phyloP scores from a whole-genome alignment of 345 rosid genomes.

The Gossypium turneri region DNA sequence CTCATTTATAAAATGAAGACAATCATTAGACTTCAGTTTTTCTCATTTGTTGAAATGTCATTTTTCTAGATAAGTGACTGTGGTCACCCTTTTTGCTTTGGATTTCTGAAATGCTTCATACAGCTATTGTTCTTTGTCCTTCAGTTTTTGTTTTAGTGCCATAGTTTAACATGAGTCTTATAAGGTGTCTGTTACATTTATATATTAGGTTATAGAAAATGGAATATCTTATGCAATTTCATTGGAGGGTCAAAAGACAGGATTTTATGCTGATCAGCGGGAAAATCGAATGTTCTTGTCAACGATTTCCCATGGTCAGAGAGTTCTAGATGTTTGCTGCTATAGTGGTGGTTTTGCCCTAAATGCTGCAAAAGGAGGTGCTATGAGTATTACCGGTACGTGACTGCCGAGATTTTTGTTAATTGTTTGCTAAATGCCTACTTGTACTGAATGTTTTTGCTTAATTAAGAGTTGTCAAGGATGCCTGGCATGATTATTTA shows the following conservation, averaged over 20 bases:
- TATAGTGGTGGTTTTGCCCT: slow-evolving; percentile 89
- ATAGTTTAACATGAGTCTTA: background rate
- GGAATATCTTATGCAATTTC: slow-evolving; percentile 69
- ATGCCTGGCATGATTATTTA: background rate
- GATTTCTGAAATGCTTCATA: slow-evolving; percentile 4
- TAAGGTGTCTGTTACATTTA: background rate
- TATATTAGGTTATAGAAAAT: slow-evolving; percentile 64
- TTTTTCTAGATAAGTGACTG: background rate
- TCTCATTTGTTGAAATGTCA: background rate
- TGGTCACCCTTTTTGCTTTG: background rate
- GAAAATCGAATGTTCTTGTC: slow-evolving; percentile 71
- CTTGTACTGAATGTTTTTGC: background rate
- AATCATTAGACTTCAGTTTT: background rate
- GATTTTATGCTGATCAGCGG: slow-evolving; percentile 89
- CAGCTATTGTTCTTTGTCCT: background rate
- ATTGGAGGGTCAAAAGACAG: slow-evolving; percentile 78
- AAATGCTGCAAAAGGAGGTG: slow-evolving; percentile 72
- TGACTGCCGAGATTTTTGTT: background rate
- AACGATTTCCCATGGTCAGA: slow-evolving; percentile 57
- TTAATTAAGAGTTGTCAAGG: background rate
- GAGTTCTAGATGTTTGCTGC: slow-evolving; percentile 85
- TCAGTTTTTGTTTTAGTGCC: background rate
- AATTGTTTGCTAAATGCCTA: background rate
- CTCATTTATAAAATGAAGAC: slow-evolving; percentile 4
- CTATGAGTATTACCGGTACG: slow-evolving; percentile 53